Conservation (phyloP, 1,284 basidiomycete species). For the Chalciporus sp. region DNA sequence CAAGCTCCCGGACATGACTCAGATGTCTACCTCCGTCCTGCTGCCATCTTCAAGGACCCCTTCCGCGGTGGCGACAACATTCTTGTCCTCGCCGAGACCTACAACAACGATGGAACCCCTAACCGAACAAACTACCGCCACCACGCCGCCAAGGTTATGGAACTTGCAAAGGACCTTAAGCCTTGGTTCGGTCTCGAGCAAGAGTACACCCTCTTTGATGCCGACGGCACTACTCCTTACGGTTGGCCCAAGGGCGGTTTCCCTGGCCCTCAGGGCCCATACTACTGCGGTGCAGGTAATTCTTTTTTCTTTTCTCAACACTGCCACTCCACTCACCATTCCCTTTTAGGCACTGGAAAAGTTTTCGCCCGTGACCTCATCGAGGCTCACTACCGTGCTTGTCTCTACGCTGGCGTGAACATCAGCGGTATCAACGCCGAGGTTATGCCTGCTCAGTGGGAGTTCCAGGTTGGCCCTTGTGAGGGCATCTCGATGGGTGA, state of each 20-base stretch:
- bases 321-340: constrained; percentile 16
- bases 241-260: constrained; percentile 99
- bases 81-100: constrained; percentile 94
- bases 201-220: constrained; percentile 98
- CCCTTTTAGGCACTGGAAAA: constrained; percentile 79
- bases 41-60: constrained; percentile 97
- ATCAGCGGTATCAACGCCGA: constrained; percentile 99
- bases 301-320: constrained; percentile 4
- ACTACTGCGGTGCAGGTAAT: constrained; percentile 98
- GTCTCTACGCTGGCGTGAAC: constrained; percentile 96
- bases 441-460: constrained; percentile 99
- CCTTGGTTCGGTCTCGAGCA: constrained; percentile 99
- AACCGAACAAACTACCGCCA: constrained; percentile 97
- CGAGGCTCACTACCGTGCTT: constrained; percentile 98
- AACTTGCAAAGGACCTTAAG: constrained; percentile 75
- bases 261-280: constrained; percentile 99
- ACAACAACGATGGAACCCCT: constrained; percentile 98
- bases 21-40: constrained; percentile 97
- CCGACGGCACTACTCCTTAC: constrained; percentile 85
- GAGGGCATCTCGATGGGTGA: constrained; percentile 98
- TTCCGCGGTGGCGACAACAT: constrained; percentile 99
- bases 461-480: constrained; percentile 99
- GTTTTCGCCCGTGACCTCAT: constrained; percentile 99
- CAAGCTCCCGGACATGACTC: constrained; percentile 96
- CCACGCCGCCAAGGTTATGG: constrained; percentile 91